Evolutionary conservation across 441 rosid genomes (phyloP).

Genomic region (Pelargonium citronellum): DNA sequence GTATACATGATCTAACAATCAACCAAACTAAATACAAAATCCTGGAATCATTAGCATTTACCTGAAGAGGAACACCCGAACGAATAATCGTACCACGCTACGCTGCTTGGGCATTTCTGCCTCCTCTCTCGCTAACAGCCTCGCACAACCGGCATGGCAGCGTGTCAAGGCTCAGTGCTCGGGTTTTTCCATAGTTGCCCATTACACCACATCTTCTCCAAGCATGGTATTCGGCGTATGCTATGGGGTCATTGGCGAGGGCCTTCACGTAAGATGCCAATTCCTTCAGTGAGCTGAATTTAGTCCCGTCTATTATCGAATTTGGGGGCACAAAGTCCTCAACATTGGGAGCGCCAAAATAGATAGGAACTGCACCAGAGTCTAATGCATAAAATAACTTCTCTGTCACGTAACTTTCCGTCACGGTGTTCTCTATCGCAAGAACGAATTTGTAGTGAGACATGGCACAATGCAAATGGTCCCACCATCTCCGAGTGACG

Average conservation of each 20-base stretch:
- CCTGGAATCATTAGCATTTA: conserved; percentile 8
- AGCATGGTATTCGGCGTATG: conserved; percentile 75
- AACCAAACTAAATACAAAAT: conserved; percentile 20
- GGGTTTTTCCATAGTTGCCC: conserved; percentile 53
- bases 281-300: conserved; percentile 50
- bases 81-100: conserved; percentile 14
- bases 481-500: conserved; percentile 65
- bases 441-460: conserved; percentile 86
- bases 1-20: conserved; percentile 15
- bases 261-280: conserved; percentile 52
- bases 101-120: conserved; percentile 44
- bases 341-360: conserved; percentile 76
- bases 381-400: conserved; percentile 79
- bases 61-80: conserved; percentile 4
- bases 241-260: conserved; percentile 58
- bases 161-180: conserved; percentile 64
- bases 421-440: conserved; percentile 74
- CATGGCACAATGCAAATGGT: conserved; percentile 82
- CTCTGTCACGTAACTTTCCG: conserved; percentile 82
- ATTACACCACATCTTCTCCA: conserved; percentile 80
- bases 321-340: conserved; percentile 69
- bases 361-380: conserved; percentile 68
- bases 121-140: conserved; percentile 58
- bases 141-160: conserved; percentile 77
- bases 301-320: conserved; percentile 62